These are phyloP conservation scores for Chlorella variabilis DNA, from an alignment of 163 green algal species.

Conservation along the genomic window DNA sequence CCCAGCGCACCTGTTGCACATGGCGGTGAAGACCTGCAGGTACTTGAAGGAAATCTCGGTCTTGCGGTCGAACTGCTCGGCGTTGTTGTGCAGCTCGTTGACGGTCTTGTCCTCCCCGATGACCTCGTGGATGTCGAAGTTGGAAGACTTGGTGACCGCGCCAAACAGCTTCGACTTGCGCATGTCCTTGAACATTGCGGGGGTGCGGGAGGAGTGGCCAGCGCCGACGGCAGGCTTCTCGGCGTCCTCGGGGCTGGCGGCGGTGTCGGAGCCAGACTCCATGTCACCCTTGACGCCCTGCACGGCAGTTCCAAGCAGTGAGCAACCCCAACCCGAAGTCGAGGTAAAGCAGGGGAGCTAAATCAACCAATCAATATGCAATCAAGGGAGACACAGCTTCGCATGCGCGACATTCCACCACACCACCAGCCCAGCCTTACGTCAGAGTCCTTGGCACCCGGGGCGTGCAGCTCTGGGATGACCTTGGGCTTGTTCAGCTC, in stretches of 20 bases:
- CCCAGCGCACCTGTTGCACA: conserved; percentile 48
- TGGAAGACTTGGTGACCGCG: conserved; percentile 13
- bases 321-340: too few relatives aligned
- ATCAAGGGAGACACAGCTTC: too few relatives aligned
- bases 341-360: not conserved
- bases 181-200: conserved; percentile 13
- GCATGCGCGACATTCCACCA: too few relatives aligned
- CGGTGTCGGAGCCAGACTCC: conserved; percentile 18
- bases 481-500: conserved; percentile 27
- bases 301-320: too few relatives aligned
- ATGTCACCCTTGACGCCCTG: conserved; percentile 3
- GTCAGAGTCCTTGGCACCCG: not conserved
- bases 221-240: conserved; percentile 3
- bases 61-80: conserved; percentile 51
- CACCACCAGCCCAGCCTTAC: too few relatives aligned
- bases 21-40: conserved; percentile 60
- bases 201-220: conserved; percentile 15
- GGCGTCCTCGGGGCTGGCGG: not conserved
- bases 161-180: conserved; percentile 10
- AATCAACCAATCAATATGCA: not conserved
- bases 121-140: conserved; percentile 15
- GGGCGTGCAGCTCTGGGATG: conserved; percentile 13
- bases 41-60: conserved; percentile 59
- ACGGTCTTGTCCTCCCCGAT: conserved; percentile 1
- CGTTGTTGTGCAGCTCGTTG: conserved; percentile 41